phyloP scores from a whole-genome alignment of 1,284 basidiomycete species.

The Melampsora larici-populina region DNA sequence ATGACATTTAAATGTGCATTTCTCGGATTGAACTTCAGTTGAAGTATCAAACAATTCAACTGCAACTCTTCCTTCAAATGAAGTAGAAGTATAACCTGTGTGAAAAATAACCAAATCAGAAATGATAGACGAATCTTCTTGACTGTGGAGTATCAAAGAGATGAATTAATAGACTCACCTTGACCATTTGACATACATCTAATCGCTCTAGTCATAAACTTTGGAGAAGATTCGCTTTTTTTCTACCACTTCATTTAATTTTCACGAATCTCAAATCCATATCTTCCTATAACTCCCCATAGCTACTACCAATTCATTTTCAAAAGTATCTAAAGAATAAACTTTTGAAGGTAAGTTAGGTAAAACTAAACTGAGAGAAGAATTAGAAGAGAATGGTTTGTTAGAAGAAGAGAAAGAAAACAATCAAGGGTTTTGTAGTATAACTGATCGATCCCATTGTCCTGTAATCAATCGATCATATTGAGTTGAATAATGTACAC shows the following conservation, averaged over 20 bases:
- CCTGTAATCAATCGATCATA: conserved; percentile 65
- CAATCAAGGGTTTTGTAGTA: conserved; percentile 75
- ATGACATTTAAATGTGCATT: conserved; percentile 99
- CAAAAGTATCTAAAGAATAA: conserved; percentile 72
- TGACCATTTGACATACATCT: conserved; percentile 88
- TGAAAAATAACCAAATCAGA: background rate
- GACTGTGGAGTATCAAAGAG: background rate
- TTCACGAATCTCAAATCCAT: conserved; percentile 71
- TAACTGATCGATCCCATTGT: conserved; percentile 83
- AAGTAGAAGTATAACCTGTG: conserved; percentile 83
- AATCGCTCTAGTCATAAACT: conserved; percentile 87
- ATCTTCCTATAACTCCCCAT: conserved; percentile 87
- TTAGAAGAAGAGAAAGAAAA: conserved; percentile 45
- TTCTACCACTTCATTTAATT: conserved; percentile 19
- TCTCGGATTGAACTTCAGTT: conserved; percentile 70
- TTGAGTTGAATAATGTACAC: conserved; percentile 27
- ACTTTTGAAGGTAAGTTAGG: conserved; percentile 74
- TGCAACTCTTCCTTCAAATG: conserved; percentile 91
- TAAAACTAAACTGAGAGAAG: conserved; percentile 60
- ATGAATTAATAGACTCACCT: conserved; percentile 60
- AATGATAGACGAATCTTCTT: conserved; percentile 16
- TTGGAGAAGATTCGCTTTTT: conserved; percentile 79
- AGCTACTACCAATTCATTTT: conserved; percentile 74
- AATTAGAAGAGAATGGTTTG: conserved; percentile 58
- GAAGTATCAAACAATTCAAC: conserved; percentile 94